Base-by-base conservation (phyloP, 2,329 filamentous ascomycete genomes). In the Monosporascus sp. region DNA sequence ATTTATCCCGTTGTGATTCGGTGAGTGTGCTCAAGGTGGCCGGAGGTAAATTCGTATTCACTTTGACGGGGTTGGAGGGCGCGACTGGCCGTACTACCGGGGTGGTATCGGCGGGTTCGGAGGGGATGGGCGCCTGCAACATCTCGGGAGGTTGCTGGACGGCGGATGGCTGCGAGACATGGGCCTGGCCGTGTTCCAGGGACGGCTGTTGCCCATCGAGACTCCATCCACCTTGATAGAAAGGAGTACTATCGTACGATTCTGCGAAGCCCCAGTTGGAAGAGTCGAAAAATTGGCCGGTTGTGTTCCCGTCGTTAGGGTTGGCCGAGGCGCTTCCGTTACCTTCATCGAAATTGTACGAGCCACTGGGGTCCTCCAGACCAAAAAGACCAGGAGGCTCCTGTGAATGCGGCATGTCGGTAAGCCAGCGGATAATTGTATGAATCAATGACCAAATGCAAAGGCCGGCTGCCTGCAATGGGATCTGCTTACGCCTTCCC, bases 1-100 rank as follows among this genome's bases (percentile, higher is more conserved):
- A 72, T 62, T 80, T 78, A 64, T 85, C 81, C 62, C 83, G 80
- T 64, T 84, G 77, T 24, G 81, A 81, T 34, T 77, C 76, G 37
- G 80, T 84, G 51, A 86, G 70, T 4, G 67, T 68, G 57, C 68
- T 71, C 48, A 74, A 63, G 15, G 68, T 61, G 37, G 66, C 64
- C 47, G 70, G 63, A 31, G 66, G 53, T 17, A 68, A 60, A 41
- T 65, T 56, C 18, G 59, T 53, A 42, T 57, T 61, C n/a, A 59
- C 46, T 31, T 69, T 60, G 55, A 66, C 57, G 45, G 59, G 57
- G 54, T 60, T 57, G 6, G 65, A 55, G 46, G 68, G 53, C 36
- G 59, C 57, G 42, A 60, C 53, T 24, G 64, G 60, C 17, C 60
- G 63, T 38, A 60, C 57, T 47, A 61, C 60, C 38, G 62, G 54